Base-by-base conservation (phyloP, 768 basidiomycete species). In the Filobasidium wieringae region DNA sequence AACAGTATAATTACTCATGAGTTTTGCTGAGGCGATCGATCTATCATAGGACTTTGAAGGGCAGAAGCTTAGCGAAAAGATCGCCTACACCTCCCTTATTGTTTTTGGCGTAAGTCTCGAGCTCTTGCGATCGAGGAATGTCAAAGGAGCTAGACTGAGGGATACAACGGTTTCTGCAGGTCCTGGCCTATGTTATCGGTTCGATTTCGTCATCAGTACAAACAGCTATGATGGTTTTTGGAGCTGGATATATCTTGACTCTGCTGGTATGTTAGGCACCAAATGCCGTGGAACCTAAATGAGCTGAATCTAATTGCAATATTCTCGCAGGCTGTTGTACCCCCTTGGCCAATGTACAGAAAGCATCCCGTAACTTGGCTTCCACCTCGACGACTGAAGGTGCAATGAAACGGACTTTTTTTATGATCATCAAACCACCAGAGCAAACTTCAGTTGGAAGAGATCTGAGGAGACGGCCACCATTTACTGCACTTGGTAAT, bases 31-130 rank as follows among this genome's bases (percentile, higher is more conserved):
- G 26, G 17, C 17, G 14, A 17, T 33, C 12, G 52, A 34, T 31
- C 32, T 30, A 37, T n/a, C n/a, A 29, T 26, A 40, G 24, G 54
- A 55, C 54, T 55, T 33, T 45, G 54, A 55, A 32, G 54, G 54
- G 14, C 54, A 55, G 29, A 45, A 43, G 33, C 54, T 55, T 2
- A 45, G 39, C 39, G 40, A 55, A 30, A 17, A 24, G 30, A 31
- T 55, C 15, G 54, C 54, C 19, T 39, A 55, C 14, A 7, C 27
- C 27, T 19, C 22, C 33, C 22, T 55, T 26, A n/a, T 24, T n/a
- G 40, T 45, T 19, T 37, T 30, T 17, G 39, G 36, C 17, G 54
- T 55, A 30, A 55, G 40, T 39, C 4, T 43, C 31, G 11, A 26
- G 39, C 19, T 55, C 4, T 15, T 19, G 24, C 50, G 27, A 2